Evolutionary conservation across 2,329 filamentous ascomycete species (phyloP).

Genomic region (Xylaria sp.): DNA sequence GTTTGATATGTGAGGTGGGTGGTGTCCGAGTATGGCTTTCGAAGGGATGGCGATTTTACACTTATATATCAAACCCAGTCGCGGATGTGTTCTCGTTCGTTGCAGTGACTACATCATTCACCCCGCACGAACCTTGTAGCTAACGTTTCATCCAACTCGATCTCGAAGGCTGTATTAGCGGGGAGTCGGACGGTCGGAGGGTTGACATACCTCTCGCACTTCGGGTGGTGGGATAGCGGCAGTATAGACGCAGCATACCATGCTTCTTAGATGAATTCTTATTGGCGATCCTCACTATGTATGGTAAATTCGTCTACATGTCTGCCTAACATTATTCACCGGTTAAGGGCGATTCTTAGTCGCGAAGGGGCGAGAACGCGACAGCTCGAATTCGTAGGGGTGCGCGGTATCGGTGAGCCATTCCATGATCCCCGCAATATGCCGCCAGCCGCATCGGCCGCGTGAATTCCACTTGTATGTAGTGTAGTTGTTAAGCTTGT

Average conservation of each 20-base stretch:
- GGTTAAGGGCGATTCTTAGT: neutral
- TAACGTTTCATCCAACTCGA: neutral
- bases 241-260: neutral
- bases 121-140: neutral
- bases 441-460: neutral
- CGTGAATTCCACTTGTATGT: neutral
- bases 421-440: neutral
- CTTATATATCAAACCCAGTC: neutral
- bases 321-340: neutral
- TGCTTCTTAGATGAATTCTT: neutral
- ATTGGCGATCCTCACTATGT: neutral
- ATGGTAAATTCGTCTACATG: neutral
- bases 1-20: neutral
- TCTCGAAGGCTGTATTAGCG: neutral
- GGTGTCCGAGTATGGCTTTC: neutral
- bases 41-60: neutral
- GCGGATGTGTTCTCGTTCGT: neutral
- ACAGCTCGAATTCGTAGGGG: neutral
- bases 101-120: neutral
- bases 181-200: slow-evolving; percentile 27
- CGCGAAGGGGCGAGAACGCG: slow-evolving; percentile 27
- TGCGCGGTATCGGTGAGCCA: neutral
- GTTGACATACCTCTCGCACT: neutral
- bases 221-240: slow-evolving; percentile 9
- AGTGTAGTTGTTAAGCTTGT: neutral